Evolutionary conservation across 306 rosid species (phyloP).

Genomic region (Lathyrus sativus): DNA sequence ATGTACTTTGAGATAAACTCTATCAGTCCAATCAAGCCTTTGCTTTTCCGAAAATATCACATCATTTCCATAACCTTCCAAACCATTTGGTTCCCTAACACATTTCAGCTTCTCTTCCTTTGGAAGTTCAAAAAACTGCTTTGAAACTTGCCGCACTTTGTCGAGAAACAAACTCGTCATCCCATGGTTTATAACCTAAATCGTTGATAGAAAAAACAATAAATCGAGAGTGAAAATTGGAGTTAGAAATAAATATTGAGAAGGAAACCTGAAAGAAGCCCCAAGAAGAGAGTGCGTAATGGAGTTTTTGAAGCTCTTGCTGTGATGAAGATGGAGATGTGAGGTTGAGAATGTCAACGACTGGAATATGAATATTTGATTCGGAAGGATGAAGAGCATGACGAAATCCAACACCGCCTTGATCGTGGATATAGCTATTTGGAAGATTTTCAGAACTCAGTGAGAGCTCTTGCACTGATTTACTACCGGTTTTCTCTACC

Average conservation of each 20-base stretch:
- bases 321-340: constrained; percentile 17
- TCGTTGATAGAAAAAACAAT: not conserved
- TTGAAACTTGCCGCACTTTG: constrained; percentile 40
- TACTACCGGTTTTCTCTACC: not conserved
- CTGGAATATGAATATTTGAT: constrained; percentile 37
- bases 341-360: constrained; percentile 42
- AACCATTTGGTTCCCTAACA: constrained; percentile 32
- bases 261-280: constrained; percentile 50
- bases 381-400: constrained; percentile 38
- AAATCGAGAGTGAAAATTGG: too few species aligned
- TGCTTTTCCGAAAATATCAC: constrained; percentile 43
- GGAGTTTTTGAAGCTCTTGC: constrained; percentile 43
- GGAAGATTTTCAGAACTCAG: constrained; percentile 39
- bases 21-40: constrained; percentile 75
- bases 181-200: constrained; percentile 56
- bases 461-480: constrained; percentile 46
- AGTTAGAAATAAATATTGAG: not conserved
- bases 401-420: constrained; percentile 33
- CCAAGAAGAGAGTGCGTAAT: constrained; percentile 43
- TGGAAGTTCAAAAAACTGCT: constrained; percentile 52
- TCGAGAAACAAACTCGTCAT: constrained; percentile 39
- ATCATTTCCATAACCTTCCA: constrained; percentile 70
- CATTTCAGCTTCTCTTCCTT: constrained; percentile 53
- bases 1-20: constrained; percentile 50
- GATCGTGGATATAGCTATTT: constrained; percentile 35